Conservation (phyloP, 768 basidiomycete species). For the Pleurotus sapidus region DNA sequence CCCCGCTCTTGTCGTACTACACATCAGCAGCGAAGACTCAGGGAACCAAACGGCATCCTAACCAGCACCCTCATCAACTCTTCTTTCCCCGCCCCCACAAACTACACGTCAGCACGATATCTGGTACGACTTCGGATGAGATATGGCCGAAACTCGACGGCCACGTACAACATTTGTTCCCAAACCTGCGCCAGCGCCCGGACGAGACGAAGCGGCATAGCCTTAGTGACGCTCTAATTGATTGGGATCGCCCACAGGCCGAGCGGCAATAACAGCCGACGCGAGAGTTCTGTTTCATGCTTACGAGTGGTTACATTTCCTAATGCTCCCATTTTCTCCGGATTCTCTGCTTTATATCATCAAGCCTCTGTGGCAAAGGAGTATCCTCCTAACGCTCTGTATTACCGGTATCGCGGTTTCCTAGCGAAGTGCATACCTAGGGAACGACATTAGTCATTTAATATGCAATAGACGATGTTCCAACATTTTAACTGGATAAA, state of each 20-base stretch:
- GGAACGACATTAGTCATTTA: slow-evolving; percentile 1
- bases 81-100: slow-evolving; percentile 41
- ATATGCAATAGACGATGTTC: slow-evolving; percentile 17
- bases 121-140: slow-evolving; percentile 79
- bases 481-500: slow-evolving; percentile 88
- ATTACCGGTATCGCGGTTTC: no score
- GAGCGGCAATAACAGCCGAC: no score
- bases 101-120: slow-evolving; percentile 56
- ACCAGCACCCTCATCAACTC: slow-evolving; percentile 52
- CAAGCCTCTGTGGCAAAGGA: no score
- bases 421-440: slow-evolving; percentile 60
- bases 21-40: slow-evolving; percentile 22
- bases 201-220: slow-evolving; percentile 45
- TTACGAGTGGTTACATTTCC: background rate
- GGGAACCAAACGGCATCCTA: slow-evolving; percentile 21
- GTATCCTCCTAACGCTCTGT: no score
- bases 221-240: slow-evolving; percentile 51
- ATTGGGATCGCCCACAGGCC: slow-evolving; percentile 1
- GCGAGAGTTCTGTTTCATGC: background rate
- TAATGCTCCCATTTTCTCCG: no score
- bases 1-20: slow-evolving; percentile 79
- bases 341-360: no score
- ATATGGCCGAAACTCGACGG: slow-evolving; percentile 85
- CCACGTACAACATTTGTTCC: slow-evolving; percentile 55
- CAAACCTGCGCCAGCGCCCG: slow-evolving; percentile 50